Conservation (phyloP, 768 basidiomycete genomes). For the Pisolithus albus region DNA sequence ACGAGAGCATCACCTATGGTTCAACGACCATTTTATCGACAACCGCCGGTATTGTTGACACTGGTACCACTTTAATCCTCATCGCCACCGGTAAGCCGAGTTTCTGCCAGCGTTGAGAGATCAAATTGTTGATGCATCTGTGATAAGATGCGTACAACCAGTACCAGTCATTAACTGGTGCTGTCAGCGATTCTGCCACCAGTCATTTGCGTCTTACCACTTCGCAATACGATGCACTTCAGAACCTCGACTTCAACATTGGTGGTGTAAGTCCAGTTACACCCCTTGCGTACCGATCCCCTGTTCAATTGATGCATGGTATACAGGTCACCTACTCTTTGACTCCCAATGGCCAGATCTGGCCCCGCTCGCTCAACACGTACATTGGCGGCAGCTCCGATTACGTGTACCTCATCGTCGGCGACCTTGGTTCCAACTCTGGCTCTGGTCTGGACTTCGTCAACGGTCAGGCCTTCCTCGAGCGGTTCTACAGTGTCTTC, state of each 20-base stretch:
- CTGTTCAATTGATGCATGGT: background rate
- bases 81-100: conserved; percentile 34
- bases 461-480: background rate
- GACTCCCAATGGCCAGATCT: conserved; percentile 39
- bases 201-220: conserved; percentile 49
- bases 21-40: conserved; percentile 36
- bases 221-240: conserved; percentile 43
- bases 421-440: background rate
- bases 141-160: conserved; percentile 32
- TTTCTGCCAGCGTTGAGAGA: too few relatives aligned
- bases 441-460: background rate
- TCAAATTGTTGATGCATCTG: background rate
- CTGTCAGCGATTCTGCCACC: conserved; percentile 20
- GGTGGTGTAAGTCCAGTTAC: conserved; percentile 32
- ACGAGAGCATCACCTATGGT: conserved; percentile 49
- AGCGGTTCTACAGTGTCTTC: conserved; percentile 31
- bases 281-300: background rate
- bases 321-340: conserved; percentile 29
- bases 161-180: conserved; percentile 44
- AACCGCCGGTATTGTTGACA: conserved; percentile 56
- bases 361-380: conserved; percentile 20
- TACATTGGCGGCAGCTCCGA: background rate
- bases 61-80: conserved; percentile 49
- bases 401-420: background rate
- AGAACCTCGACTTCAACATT: conserved; percentile 53